A percentile compares a stretch with the other conserved stretches of the same genome.
Evolutionary conservation across 192 early-diverging fungal genomes (phyloP).

Genomic region (Coemansia sp.): DNA sequence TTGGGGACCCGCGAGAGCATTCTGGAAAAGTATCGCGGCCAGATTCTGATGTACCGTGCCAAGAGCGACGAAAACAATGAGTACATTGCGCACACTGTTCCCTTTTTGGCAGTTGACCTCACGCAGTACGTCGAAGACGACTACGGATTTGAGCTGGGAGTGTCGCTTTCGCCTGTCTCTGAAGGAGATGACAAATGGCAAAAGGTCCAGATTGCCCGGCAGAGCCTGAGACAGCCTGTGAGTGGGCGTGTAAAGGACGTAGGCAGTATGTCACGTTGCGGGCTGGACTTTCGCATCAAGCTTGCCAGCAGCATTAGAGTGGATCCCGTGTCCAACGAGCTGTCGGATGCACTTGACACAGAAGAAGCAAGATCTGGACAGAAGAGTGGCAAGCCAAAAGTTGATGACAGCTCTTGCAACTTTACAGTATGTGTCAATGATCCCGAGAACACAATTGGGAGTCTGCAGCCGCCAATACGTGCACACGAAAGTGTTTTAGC

Average conservation of each 20-base stretch:
- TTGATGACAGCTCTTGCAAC: conserved; percentile 31
- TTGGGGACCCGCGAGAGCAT: conserved; percentile 21
- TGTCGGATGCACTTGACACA: conserved; percentile 6
- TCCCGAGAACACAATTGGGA: conserved; percentile 42
- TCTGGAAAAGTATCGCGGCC: conserved; percentile 26
- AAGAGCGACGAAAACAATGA: conserved; percentile 19
- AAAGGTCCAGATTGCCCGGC: conserved; percentile 55
- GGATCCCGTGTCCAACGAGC: conserved; percentile 6
- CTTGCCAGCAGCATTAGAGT: conserved; percentile 37
- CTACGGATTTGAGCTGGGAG: conserved; percentile 51
- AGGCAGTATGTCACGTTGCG: conserved; percentile 37
- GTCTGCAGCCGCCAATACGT: conserved; percentile 43
- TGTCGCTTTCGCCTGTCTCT: conserved; percentile 15
- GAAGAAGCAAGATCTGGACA: background rate
- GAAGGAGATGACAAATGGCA: conserved; percentile 42
- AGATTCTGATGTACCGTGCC: conserved; percentile 25
- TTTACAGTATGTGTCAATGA: conserved; percentile 39
- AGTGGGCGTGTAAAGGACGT: conserved; percentile 27
- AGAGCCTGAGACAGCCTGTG: conserved; percentile 26
- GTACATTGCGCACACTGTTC: conserved; percentile 34
- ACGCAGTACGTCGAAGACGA: conserved; percentile 39
- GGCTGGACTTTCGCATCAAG: conserved; percentile 46
- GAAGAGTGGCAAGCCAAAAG: background rate
- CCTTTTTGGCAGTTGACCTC: conserved; percentile 30
- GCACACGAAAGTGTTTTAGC: conserved; percentile 41